Evolutionary conservation across 1,139 yeast genomes (phyloP), one percentile per base, ranked within the genome.

Genomic region (Geotrichum carabidarum): DNA sequence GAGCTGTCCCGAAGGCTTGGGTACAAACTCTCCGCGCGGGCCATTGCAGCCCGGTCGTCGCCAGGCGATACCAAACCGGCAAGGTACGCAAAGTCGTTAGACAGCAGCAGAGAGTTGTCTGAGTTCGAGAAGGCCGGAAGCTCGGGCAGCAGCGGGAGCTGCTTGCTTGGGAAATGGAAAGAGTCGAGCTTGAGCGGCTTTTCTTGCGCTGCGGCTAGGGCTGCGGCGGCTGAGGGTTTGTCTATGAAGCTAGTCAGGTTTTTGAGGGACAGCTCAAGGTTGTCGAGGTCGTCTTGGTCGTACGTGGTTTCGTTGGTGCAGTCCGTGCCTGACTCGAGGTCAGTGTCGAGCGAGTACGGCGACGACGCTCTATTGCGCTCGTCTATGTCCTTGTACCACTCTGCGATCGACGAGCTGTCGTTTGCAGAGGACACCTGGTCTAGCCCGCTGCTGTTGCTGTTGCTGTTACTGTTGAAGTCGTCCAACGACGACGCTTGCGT

Each of bases 11-110:
- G 44, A 5, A 51, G 35, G 4, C 35, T 50, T n/a, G 50, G 53
- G 45, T 50, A 36, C 7, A 45, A 22, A 17, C 49, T 44, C 11
- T 18, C 38, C 7, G 36, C 30, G 2, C 34, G 27, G 2, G 37
- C 12, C 17, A 30, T 34, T 2, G 8, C 36, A 3, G n/a, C n/a
- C 34, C 11, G 22, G 2, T 38, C 30, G 7, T 30, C 43, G 27
- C 27, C 35, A 4, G 34, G 32, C 3, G 43, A n/a, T 6, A 52
- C 53, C 43, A 54, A 15, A 12, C 42, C 44, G 6, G 53, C 53
- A 8, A 55, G 48, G 22, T 55, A 55, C 8, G 54, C 30, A 50
- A 55, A 55, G 43, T 55, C 58, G n/a, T 52, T 54, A 15, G 38
- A 14, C 8, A 51, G 35, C 9, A 44, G 38, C 2, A 49, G 18